Evolutionary conservation across 2,329 filamentous ascomycete genomes (phyloP).

Genomic region (Stachybotrys elegans): DNA sequence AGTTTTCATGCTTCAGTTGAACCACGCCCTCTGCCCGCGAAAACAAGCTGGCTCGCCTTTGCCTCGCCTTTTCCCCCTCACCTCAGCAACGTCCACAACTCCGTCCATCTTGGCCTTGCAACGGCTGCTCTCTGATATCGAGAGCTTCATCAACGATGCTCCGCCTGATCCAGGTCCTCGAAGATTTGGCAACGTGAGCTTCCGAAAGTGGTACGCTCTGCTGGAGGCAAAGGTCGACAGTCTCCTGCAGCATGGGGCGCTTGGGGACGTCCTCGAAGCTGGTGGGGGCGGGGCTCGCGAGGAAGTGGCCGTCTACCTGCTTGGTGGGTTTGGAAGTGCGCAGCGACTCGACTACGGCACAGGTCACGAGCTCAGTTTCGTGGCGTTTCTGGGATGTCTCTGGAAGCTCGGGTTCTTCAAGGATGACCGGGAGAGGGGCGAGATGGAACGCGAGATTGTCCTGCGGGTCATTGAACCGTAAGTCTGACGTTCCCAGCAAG

Average conservation of each 20-base stretch:
- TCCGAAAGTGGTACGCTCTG: slow-evolving; percentile 74
- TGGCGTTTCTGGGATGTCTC: slow-evolving; percentile 82
- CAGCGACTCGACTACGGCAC: slow-evolving; percentile 94
- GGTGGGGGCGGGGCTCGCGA: slow-evolving; percentile 44
- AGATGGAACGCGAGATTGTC: slow-evolving; percentile 74
- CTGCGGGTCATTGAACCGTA: slow-evolving; percentile 78
- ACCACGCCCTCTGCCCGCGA: slow-evolving; percentile 75
- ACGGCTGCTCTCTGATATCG: slow-evolving; percentile 59
- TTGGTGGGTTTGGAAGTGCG: slow-evolving; percentile 81
- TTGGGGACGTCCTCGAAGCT: slow-evolving; percentile 23
- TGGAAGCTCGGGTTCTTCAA: slow-evolving; percentile 87
- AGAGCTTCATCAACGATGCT: slow-evolving; percentile 65
- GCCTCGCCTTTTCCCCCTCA: slow-evolving; percentile 35
- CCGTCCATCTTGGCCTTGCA: slow-evolving; percentile 60
- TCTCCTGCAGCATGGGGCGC: slow-evolving; percentile 20
- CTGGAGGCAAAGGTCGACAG: slow-evolving; percentile 53
- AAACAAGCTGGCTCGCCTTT: slow-evolving; percentile 31
- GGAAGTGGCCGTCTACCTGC: slow-evolving; percentile 73
- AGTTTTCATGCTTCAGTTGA: slow-evolving; percentile 84
- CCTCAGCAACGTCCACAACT: slow-evolving; percentile 34
- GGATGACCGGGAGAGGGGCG: slow-evolving; percentile 42
- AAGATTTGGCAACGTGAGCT: slow-evolving; percentile 88
- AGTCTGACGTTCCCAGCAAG: slow-evolving; percentile 27
- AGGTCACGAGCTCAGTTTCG: slow-evolving; percentile 89
- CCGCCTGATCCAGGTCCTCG: slow-evolving; percentile 82